phyloP scores from a whole-genome alignment of 2,329 filamentous ascomycete genomes.

The Xylaria digitata region DNA sequence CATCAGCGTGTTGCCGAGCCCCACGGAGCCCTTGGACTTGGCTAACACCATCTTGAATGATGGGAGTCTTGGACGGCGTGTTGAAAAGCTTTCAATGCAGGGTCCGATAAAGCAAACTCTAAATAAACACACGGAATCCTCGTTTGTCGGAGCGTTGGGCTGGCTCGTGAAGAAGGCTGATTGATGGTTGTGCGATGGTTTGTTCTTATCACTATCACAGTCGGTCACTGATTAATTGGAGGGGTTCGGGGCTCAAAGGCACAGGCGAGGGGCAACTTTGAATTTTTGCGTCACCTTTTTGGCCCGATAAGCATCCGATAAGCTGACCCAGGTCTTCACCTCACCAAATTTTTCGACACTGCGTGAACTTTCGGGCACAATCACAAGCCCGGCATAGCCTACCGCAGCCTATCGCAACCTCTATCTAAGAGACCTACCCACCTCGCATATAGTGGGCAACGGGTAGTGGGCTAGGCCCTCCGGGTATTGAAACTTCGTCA shows the following conservation, averaged over 20 bases:
- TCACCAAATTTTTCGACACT: slow-evolving; percentile 47
- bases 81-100: background rate
- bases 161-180: background rate
- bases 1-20: slow-evolving; percentile 97
- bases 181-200: slow-evolving; percentile 14
- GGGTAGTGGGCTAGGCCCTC: background rate
- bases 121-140: background rate
- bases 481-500: slow-evolving; percentile 5
- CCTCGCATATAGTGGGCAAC: background rate
- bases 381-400: background rate
- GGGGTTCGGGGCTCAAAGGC: slow-evolving; percentile 49
- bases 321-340: slow-evolving; percentile 42
- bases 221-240: slow-evolving; percentile 51
- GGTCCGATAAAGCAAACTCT: background rate
- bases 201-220: slow-evolving; percentile 17
- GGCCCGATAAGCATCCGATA: slow-evolving; percentile 42
- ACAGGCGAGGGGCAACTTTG: slow-evolving; percentile 53
- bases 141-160: background rate
- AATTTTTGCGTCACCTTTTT: slow-evolving; percentile 50
- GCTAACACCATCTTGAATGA: slow-evolving; percentile 67
- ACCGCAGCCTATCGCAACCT: background rate
- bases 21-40: slow-evolving; percentile 95
- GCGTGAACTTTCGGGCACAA: slow-evolving; percentile 4
- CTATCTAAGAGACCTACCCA: slow-evolving; percentile 8
- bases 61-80: background rate